Conservation (phyloP, 495 filamentous ascomycete species). For the Neurospora tetrasperma region DNA sequence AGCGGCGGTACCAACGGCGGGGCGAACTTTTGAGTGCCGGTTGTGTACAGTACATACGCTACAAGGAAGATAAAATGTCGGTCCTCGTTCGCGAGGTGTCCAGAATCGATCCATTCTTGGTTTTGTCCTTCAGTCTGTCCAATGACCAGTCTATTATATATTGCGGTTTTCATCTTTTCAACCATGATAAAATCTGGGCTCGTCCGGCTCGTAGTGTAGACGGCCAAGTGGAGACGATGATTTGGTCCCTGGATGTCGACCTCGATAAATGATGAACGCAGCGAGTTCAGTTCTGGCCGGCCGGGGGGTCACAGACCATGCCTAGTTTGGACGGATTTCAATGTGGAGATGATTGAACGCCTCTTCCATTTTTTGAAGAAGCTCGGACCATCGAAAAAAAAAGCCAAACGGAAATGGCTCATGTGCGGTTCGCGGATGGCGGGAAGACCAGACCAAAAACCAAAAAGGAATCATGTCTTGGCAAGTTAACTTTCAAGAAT, state of each 20-base stretch:
- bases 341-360: not conserved
- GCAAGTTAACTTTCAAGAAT: not conserved
- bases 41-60: not conserved
- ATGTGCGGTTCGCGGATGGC: not conserved
- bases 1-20: not conserved
- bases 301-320: not conserved
- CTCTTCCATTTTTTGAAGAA: not conserved
- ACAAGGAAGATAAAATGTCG: not conserved
- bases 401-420: not conserved
- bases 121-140: not conserved
- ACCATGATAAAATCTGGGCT: not conserved
- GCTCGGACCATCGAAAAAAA: not conserved
- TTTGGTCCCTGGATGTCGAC: not conserved
- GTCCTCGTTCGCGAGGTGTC: not conserved
- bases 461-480: not conserved
- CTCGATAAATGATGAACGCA: not conserved
- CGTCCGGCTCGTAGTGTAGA: not conserved
- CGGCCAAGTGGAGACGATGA: not conserved
- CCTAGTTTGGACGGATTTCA: not conserved
- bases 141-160: too few relatives aligned
- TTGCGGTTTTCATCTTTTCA: not conserved
- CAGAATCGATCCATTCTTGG: not conserved
- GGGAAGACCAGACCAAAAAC: not conserved
- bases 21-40: not conserved
- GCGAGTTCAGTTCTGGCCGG: too few relatives aligned